These are phyloP conservation scores for Amanita pseudoporphyria DNA, from an alignment of 768 basidiomycete genomes.

Conservation along the genomic window DNA sequence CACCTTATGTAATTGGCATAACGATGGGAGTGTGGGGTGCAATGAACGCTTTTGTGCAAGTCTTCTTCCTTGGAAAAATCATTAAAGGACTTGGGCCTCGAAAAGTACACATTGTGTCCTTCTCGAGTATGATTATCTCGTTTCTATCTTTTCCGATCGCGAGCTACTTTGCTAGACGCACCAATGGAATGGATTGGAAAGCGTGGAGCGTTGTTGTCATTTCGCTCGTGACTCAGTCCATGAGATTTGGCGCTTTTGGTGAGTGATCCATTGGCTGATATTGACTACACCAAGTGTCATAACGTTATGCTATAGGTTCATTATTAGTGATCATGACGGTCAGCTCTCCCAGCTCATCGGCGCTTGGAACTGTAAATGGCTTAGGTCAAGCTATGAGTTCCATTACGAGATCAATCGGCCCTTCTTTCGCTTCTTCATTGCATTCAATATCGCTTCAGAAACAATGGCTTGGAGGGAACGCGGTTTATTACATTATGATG, in stretches of 20 bases:
- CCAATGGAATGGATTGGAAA: neutral
- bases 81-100: conserved; percentile 33
- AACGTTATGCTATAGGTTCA: neutral
- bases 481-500: neutral
- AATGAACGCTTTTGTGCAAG: conserved; percentile 41
- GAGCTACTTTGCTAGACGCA: conserved; percentile 4
- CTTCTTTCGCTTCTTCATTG: neutral
- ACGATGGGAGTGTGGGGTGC: conserved; percentile 42
- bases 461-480: neutral
- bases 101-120: conserved; percentile 32
- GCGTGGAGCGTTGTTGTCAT: neutral
- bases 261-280: neutral
- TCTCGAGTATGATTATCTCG: conserved; percentile 9
- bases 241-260: neutral
- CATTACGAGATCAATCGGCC: neutral
- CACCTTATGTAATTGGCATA: conserved; percentile 41
- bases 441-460: neutral
- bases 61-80: conserved; percentile 36
- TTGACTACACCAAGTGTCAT: neutral
- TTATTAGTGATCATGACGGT: neutral
- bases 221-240: neutral
- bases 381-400: neutral
- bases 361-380: neutral
- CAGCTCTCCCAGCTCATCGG: neutral
- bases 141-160: conserved; percentile 9